phyloP scores from a whole-genome alignment of 345 rosid genomes.

The Eutrema yunnanense region DNA sequence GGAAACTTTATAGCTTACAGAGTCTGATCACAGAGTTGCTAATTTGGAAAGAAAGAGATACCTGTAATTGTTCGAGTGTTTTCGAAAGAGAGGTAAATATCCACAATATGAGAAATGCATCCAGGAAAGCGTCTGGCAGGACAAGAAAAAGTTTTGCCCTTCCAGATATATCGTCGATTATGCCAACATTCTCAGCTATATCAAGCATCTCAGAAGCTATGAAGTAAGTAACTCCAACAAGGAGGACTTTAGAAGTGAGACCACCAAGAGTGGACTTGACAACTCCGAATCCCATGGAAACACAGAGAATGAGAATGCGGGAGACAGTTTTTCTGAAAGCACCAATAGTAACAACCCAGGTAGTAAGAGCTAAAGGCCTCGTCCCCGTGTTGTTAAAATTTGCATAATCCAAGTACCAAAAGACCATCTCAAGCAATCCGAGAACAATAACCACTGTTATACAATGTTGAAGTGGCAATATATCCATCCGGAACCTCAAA shows the following conservation, averaged over 20 bases:
- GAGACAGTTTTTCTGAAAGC: constrained; percentile 70
- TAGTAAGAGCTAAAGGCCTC: constrained; percentile 73
- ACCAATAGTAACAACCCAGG: constrained; percentile 92
- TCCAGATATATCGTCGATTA: constrained; percentile 81
- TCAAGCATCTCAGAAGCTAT: constrained; percentile 86
- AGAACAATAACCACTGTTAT: constrained; percentile 66
- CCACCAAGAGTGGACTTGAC: constrained; percentile 97
- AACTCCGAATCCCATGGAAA: constrained; percentile 98
- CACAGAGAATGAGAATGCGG: constrained; percentile 68
- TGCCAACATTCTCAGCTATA: constrained; percentile 86
- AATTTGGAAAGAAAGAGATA: constrained; percentile 19
- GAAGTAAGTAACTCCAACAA: constrained; percentile 81
- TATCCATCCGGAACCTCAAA: constrained; percentile 69
- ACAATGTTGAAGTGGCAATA: constrained; percentile 92
- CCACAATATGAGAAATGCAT: constrained; percentile 94
- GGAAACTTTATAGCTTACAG: background rate
- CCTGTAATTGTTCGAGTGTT: constrained; percentile 90
- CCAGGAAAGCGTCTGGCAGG: constrained; percentile 89
- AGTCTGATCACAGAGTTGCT: background rate
- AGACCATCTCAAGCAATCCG: constrained; percentile 85
- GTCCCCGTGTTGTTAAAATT: constrained; percentile 70
- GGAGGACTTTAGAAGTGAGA: constrained; percentile 89
- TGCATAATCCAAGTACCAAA: constrained; percentile 84
- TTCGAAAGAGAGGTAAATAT: constrained; percentile 82
- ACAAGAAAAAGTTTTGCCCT: constrained; percentile 82